Base-by-base conservation (phyloP, 1,139 yeast genomes). In the Scheffersomyces segobiensis region DNA sequence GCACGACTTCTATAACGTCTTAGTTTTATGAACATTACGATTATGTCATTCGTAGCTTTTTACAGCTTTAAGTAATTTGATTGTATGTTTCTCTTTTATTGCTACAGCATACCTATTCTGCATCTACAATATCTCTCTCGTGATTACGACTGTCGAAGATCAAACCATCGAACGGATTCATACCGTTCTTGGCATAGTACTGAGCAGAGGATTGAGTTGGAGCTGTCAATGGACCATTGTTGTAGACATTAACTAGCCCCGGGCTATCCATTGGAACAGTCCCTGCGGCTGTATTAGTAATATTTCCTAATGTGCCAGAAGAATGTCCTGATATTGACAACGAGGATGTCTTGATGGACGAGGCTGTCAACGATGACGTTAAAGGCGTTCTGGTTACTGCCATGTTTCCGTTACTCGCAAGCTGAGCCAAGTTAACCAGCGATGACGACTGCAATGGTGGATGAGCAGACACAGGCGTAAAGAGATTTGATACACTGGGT, bases 111-210 rank as follows among this genome's bases (percentile, higher is more conserved):
- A 32, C 8, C 42, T 55, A 46, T 57, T 60, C 54, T 18, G 39
- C 21, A 53, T 54, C 50, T 56, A 58, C 24, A 48, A 49, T 46
- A 56, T 60, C 42, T 57, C 64, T 24, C 17, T 62, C 63, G 10
- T 61, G 64, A 50, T 66, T 64, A 50, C 62, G 56, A 19, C 59
- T 66, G 3, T 78, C 78, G 68, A 77, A 65, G 20, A 78, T 77
- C 51, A 78, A 65, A 17, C 80, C 80, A 62, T 78, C 82, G 61
- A 78, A 78, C 14, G 82, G 82, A 62, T 78, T 78, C 65, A 75
- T 67, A 0, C 80, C 81, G 59, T 75, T 73, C 56, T 69, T 76
- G 8, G 79, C 81, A 59, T 65, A 74, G 61, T 65, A 72, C 59
- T 75, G 81, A 5, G 80, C 81, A 2, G 69, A 65, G 1, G 80